Conservation (phyloP, 2,329 filamentous ascomycete genomes). For the Malbranchea zuffiana region DNA sequence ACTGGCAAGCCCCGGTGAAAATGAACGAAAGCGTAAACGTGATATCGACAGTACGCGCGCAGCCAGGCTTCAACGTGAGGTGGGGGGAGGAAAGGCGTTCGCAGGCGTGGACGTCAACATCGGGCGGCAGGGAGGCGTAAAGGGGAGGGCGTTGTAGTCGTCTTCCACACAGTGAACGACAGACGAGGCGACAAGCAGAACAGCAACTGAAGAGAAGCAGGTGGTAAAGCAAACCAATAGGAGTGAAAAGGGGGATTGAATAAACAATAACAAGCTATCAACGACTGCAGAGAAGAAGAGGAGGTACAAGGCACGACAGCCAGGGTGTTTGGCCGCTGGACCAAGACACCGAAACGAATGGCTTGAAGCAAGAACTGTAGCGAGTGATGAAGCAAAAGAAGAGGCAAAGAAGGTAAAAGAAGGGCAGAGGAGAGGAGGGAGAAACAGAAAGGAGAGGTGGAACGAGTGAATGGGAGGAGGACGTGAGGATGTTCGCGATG, state of each 20-base stretch:
- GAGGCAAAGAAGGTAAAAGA: slow-evolving; percentile 1
- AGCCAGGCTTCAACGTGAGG: slow-evolving; percentile 1
- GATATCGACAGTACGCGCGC: not conserved
- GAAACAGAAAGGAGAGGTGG: slow-evolving; percentile 6
- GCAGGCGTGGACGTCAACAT: slow-evolving; percentile 7
- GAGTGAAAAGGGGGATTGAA: slow-evolving; percentile 2
- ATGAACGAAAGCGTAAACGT: slow-evolving; percentile 12
- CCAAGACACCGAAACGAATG: too few species aligned
- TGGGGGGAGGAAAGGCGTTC: not conserved
- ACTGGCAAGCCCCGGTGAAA: not conserved
- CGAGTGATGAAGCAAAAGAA: slow-evolving; percentile 9
- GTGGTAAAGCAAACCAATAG: slow-evolving; percentile 7
- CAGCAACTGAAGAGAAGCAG: too few species aligned
- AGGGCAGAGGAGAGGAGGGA: slow-evolving; percentile 2
- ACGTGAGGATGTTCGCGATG: slow-evolving; percentile 8
- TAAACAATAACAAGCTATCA: slow-evolving; percentile 1
- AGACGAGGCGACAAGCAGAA: slow-evolving; percentile 1
- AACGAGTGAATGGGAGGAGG: slow-evolving; percentile 8
- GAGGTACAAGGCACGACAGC: slow-evolving; percentile 4
- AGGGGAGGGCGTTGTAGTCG: not conserved
- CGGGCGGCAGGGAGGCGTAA: slow-evolving; percentile 2
- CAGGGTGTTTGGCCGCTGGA: too few species aligned
- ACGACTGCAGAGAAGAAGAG: slow-evolving; percentile 2
- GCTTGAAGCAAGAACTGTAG: slow-evolving; percentile 5
- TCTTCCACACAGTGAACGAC: slow-evolving; percentile 5